Evolutionary conservation across 2,329 filamentous ascomycete genomes (phyloP), one percentile per base, ranked within the genome.

Genomic region (Byssoonygena ceratinophila): DNA sequence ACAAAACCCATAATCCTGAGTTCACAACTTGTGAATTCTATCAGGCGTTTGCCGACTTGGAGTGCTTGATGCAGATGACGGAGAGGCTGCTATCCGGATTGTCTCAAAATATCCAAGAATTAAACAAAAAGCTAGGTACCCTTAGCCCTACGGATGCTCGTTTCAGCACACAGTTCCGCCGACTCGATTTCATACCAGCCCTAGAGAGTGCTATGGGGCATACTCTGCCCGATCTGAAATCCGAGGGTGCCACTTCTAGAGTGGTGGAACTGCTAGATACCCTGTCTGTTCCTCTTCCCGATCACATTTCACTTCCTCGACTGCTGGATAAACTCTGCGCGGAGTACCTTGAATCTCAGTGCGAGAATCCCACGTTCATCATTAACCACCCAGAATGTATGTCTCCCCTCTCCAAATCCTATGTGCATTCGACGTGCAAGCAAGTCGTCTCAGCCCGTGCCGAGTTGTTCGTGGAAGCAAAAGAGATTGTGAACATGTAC

Each of bases 21-120:
- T 98, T 97, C 70, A 92, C 87, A 41, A 97, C 87, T 55, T 97
- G 91, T 74, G 92, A 98, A 70, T 97, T 95, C 71, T 98, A 98
- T 70, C 83, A 85, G 56, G 84, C 90, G 2, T 94, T 90, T 62
- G 82, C 84, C 55, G 85, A 84, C 58, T 76, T 96, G 0, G 73
- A 82, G 32, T 80, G 86, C 39, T 73, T 97, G 47, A 89, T 94
- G 63, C 65, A 68, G 18, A 80, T 82, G 64, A 97, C 91, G 0
- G 85, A 92, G 66, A 72, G 76, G 12, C 69, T 97, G 45, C 69
- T 96, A 29, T 72, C 66, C 31, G 75, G 77, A 16, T 73, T 90
- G 14, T 77, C 79, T 8, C 61, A 68, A 14, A 74, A 77, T 57
- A 76, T 79, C 34, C 66, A 23, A 66, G 74, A 34, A 65, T 70